Conservation (phyloP, 768 basidiomycete species). For the Lactifluus subvellereus region DNA sequence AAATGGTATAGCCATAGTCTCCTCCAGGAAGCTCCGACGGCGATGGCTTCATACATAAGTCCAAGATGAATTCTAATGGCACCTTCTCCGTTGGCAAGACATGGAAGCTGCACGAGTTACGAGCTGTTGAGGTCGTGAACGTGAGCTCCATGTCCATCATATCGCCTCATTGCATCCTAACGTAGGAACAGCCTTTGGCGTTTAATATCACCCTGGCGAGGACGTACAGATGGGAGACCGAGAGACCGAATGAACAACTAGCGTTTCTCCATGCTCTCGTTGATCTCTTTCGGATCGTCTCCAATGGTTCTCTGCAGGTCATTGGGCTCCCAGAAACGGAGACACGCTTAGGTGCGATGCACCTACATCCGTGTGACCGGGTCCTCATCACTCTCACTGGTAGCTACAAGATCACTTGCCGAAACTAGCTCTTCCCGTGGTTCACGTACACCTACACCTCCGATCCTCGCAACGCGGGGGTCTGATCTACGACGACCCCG, state of each 20-base stretch:
- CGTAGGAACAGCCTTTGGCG: constrained; percentile 42
- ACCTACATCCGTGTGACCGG: constrained; percentile 4
- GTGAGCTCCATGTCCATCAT: constrained; percentile 5
- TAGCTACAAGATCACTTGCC: background rate
- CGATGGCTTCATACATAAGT: constrained; percentile 84
- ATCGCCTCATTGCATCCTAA: background rate
- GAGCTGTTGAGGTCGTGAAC: constrained; percentile 63
- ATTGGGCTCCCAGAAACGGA: constrained; percentile 50
- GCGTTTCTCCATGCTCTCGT: constrained; percentile 65
- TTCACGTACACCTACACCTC: constrained; percentile 16
- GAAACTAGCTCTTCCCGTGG: constrained; percentile 3
- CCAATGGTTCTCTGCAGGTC: constrained; percentile 45
- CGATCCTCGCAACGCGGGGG: background rate
- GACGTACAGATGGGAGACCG: constrained; percentile 88
- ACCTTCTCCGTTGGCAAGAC: constrained; percentile 97
- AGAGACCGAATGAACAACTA: constrained; percentile 63
- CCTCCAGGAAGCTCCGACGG: constrained; percentile 54
- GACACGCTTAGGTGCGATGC: constrained; percentile 32
- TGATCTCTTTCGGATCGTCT: constrained; percentile 45
- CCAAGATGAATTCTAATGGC: constrained; percentile 91
- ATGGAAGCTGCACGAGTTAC: constrained; percentile 81
- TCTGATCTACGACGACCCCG: background rate
- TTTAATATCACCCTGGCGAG: constrained; percentile 86
- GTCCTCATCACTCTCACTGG: background rate
- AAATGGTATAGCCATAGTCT: constrained; percentile 4